Base-by-base conservation (phyloP, 768 basidiomycete genomes). In the Dentipellis sp. region DNA sequence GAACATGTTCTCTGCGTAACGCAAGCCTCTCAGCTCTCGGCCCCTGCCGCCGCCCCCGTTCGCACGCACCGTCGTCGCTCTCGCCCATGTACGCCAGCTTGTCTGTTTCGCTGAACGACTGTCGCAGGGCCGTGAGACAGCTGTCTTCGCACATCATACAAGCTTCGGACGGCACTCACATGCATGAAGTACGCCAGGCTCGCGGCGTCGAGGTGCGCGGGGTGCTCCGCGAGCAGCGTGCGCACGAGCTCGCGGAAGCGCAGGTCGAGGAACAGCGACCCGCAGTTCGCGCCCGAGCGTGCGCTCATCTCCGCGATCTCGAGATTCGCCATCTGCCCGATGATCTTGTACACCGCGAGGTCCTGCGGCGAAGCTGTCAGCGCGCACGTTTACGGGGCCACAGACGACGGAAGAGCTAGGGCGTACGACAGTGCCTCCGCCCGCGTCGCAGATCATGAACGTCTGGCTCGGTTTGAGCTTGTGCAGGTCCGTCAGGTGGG, bases 261-360 rank as follows among this genome's bases (percentile, higher is more conserved):
- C 48, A 94, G 73, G 71, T 94, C 92, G 54, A 94, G 80, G 72
- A 93, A 93, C 50, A 94, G 73, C 59, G 86, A 88, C 12, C 91
- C 92, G 63, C 89, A 91, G 65, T 88, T 93, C 7, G 88, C 86
- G 2, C 92, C 91, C 49, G 88, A 90, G 54, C 91, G 78, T 12
- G 90, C 90, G 59, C 87, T 88, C 72, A 94, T 86, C 71, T 94
- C 92, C 47, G 91, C 91, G 58, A 94, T 92, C 68, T 94, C 91
- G n/a, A 94, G 78, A 64, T 82, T 81, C 10, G 83, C 74, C 68
- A 89, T 76, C 60, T 88, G 79, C 4, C 91, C 92, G 54, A 88
- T 88, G 50, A 94, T 87, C 77, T 72, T 72, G 68, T 78, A 78
- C 10, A 73, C 69, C 6, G 74, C 75, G 3, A 76, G 67, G 55